These are phyloP conservation scores for Termitomyces sp. DNA, from an alignment of 768 basidiomycete genomes.

Conservation along the genomic window DNA sequence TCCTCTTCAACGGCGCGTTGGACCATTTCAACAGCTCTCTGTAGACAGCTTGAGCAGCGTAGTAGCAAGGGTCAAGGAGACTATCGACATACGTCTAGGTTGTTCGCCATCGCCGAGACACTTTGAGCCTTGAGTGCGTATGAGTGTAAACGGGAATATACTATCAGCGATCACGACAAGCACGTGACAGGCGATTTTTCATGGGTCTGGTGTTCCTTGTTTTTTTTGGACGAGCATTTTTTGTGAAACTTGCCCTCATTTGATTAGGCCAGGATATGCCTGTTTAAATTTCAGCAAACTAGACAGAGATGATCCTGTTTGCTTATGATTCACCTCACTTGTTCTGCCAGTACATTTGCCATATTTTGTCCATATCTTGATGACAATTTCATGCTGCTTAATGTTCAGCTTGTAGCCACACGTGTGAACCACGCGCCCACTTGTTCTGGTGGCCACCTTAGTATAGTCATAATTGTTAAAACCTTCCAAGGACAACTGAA, in stretches of 20 bases:
- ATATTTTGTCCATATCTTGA: neutral
- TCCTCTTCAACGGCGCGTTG: slow-evolving; percentile 93
- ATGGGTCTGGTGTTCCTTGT: neutral
- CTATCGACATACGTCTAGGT: slow-evolving; percentile 38
- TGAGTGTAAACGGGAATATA: neutral
- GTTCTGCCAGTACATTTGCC: neutral
- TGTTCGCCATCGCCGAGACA: slow-evolving; percentile 32
- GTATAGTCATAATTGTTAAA: neutral
- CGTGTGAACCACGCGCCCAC: neutral
- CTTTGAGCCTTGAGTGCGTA: neutral
- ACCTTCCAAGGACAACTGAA: neutral
- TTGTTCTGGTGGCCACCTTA: neutral
- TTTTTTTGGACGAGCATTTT: neutral
- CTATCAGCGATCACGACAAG: neutral
- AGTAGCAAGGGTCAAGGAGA: neutral
- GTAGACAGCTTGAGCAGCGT: neutral
- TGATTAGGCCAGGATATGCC: neutral
- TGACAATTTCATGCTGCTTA: neutral
- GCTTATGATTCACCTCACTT: neutral
- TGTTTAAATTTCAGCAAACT: neutral
- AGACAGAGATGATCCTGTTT: neutral
- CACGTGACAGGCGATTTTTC: neutral
- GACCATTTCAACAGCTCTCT: slow-evolving; percentile 82
- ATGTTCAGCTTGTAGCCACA: neutral
- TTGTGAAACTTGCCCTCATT: neutral